These are phyloP conservation scores for Edaphochlamys debaryana DNA, from an alignment of 139 green algal genomes.

Conservation along the genomic window DNA sequence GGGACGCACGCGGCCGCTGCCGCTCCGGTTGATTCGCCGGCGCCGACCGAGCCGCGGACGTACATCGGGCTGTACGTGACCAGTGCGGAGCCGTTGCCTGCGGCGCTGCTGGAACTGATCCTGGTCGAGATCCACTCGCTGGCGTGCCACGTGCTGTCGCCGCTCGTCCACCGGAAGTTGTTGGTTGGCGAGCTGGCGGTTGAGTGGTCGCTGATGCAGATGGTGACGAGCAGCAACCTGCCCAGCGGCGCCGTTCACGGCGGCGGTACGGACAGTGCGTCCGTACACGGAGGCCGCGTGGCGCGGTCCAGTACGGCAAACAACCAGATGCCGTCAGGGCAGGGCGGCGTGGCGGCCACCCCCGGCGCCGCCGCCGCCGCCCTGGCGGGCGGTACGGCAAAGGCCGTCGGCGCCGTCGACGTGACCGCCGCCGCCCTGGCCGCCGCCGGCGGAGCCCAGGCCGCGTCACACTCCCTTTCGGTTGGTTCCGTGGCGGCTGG, in stretches of 20 bases:
- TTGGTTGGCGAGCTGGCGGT: slow-evolving; percentile 32
- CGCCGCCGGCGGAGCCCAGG: background rate
- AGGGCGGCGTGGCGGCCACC: background rate
- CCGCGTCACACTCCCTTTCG: background rate
- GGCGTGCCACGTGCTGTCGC: slow-evolving; percentile 36
- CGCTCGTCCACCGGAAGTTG: slow-evolving; percentile 33
- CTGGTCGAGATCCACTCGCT: slow-evolving; percentile 27
- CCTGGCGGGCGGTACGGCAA: background rate
- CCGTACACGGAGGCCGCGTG: background rate
- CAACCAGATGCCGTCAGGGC: too few species aligned
- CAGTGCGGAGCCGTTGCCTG: slow-evolving; percentile 22
- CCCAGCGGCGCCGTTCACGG: background rate
- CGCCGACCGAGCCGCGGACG: slow-evolving; percentile 14
- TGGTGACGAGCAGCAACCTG: slow-evolving; percentile 23
- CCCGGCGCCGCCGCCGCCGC: background rate
- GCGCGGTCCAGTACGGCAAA: background rate
- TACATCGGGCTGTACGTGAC: slow-evolving; percentile 38
- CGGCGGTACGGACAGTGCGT: background rate
- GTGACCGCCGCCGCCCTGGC: background rate
- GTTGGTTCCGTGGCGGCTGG: background rate
- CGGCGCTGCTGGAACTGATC: slow-evolving; percentile 34
- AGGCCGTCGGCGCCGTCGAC: background rate
- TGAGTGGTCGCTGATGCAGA: slow-evolving; percentile 39
- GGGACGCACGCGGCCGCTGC: background rate
- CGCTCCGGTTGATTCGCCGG: background rate